Base-by-base conservation (phyloP, 345 rosid species). In the Bretschneidera sinensis region DNA sequence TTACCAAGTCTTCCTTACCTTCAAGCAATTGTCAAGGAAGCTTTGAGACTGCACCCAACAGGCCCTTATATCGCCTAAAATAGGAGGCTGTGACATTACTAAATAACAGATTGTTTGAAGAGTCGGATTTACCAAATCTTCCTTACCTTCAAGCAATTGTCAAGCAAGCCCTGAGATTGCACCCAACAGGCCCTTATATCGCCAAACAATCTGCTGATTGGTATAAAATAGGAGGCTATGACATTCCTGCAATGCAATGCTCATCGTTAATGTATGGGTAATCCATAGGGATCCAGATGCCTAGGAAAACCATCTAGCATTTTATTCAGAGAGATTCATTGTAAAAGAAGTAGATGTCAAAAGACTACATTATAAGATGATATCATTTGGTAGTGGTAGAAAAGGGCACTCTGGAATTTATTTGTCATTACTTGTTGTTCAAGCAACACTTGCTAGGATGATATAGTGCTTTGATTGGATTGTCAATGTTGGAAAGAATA, bases 211-310 rank as follows among this genome's bases (percentile, higher is more conserved):
- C 78, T 83, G 47, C 78, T 72, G 5, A 57, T 89, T 0, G 89
- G 84, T 23, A 58, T 67, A 4, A 73, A 70, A 35, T 69, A 80
- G n/a, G n/a, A n/a, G n/a, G n/a, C n/a, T n/a, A n/a, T n/a, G n/a
- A n/a, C n/a, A 55, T 92, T 59, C 96, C 96, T 0, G 89, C 87
- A 90, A 92, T 55, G 85, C 96, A 21, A 78, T 90, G 0, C 95
- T 92, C 28, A 92, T 89, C 95, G 96, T 92, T 21, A 89, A 83
- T 77, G 89, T 89, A 96, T 92, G 95, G 96, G 73, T 91, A 1
- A 92, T 89, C 19, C 79, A 92, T 7, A 95, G 85, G 19, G 86
- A 92, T 50, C 56, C 60, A 47, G 55, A 57, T 31, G 50, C 80
- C 43, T 89, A 95, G 96, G 8, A 67, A 0, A 69, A 77, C 28